Base-by-base conservation (phyloP, 1,284 basidiomycete genomes). In the Naganishia cerealis region DNA sequence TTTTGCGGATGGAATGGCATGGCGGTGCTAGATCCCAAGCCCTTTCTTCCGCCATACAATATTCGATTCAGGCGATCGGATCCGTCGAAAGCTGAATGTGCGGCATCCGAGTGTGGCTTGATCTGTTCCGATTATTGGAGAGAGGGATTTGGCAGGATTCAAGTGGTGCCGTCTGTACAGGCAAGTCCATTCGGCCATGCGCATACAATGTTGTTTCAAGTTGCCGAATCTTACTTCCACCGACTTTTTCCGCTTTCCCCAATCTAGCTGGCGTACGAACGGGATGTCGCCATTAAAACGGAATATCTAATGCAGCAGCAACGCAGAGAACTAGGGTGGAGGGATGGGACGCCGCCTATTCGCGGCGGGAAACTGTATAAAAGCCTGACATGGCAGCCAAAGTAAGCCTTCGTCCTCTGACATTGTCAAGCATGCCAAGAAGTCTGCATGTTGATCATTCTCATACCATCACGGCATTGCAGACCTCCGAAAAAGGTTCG, bases 1-100 rank as follows among this genome's bases (percentile, higher is more conserved):
- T 81, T 72, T 59, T 74, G 75, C 4, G 72, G 77, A 1, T 82
- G 81, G 81, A 81, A 81, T 58, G 81, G 75, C 1, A 65, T 80
- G 62, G 78, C 75, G 5, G 73, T 80, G 0, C 67, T 80, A 2
- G 71, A 75, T 10, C 75, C 77, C 0, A 61, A 65, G 18, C 78
- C 78, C 0, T 78, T 80, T 70, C 58, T 79, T n/a, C 68, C 71
- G 10, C 75, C 75, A 0, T 66, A 74, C 55, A 70, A 74, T 53
- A 73, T 80, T 5, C 71, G 79, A 18, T 81, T 82, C 71, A 70
- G 81, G 36, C 71, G 80, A 42, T 70, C 74, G 7, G 67, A 75
- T 62, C 18, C 5, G 15, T 63, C 36, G 5, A 71, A 71, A 33
- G 73, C 66, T 9, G 81, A 82, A 67, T 81, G 81, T 55, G 76